These are phyloP conservation scores for Handroanthus guayacan DNA, from an alignment of 257 asterid genomes.

Conservation along the genomic window DNA sequence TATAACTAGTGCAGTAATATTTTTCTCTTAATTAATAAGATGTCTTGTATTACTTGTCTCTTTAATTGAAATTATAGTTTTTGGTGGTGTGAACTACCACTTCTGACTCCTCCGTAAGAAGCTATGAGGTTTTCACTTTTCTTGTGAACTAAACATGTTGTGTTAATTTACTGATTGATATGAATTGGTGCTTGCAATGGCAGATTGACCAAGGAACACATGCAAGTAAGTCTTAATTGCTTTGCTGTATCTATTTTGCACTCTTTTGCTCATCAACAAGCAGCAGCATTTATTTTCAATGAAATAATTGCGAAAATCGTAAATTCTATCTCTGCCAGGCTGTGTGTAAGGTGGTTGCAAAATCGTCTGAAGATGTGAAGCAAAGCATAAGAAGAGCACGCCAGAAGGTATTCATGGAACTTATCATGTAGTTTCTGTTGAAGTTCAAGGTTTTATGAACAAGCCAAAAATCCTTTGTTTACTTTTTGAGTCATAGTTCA, in stretches of 20 bases:
- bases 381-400: conserved; percentile 95
- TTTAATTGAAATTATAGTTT: conserved; percentile 25
- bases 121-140: conserved; percentile 6
- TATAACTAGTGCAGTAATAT: background rate
- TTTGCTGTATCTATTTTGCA: conserved; percentile 18
- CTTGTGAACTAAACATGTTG: conserved; percentile 17
- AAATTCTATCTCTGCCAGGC: conserved; percentile 60
- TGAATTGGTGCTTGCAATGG: conserved; percentile 41
- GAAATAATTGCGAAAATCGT: conserved; percentile 19
- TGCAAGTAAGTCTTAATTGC: conserved; percentile 65
- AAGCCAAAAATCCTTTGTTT: background rate
- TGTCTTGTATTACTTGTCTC: conserved; percentile 8
- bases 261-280: conserved; percentile 32
- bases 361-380: conserved; percentile 93
- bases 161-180: conserved; percentile 29
- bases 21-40: background rate
- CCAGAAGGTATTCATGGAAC: conserved; percentile 68
- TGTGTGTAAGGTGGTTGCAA: conserved; percentile 85
- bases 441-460: background rate
- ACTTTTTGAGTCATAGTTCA: background rate
- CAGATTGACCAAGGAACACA: conserved; percentile 96
- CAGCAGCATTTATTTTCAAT: conserved; percentile 5
- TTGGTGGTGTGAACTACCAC: conserved; percentile 13
- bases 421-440: background rate
- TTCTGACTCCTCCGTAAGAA: conserved; percentile 11